Base-by-base conservation (phyloP, 441 rosid species). In the Eutrema salsugineum region DNA sequence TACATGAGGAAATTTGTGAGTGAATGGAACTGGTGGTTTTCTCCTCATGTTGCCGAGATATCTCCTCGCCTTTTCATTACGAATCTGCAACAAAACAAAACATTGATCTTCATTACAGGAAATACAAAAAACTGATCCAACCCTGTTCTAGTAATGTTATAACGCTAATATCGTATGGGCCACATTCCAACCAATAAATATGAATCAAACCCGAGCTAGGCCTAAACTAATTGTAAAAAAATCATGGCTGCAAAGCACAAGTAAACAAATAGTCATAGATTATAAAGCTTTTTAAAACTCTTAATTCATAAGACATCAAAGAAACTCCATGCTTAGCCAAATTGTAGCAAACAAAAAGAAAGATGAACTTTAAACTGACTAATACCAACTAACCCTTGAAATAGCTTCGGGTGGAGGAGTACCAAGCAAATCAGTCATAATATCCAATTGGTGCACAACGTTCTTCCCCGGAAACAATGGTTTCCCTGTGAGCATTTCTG, bases 401-500 rank as follows among this genome's bases (percentile, higher is more conserved):
- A 89, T 84, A 55, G 84, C 78, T 75, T 90, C 97, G 6, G 80
- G 81, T 36, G 98, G 55, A 64, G 98, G 99, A 67, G 94, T 90
- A 80, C 99, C 97, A 70, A 94, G 97, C 84, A 92, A 80, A 90
- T 94, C 97, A 59, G 99, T 94, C 74, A 92, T 90, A 60, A 94
- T 82, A 68, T 94, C 98, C 82, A 94, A 82, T 68, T 92, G 89
- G 77, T 94, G 93, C 63, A 85, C 97, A 63, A 94, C 99, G 67
- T 94, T 89, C 81, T 87, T 96, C 55, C 99, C 98, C 46, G 97
- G 98, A 82, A 96, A 96, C 79, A 96, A 82, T 1, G 98, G 96
- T 80, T 88, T 91, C 71, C 98, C 96, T 0, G 90, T 89, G 51
- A 96, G 83, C 85, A 93, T 80, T 80, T 96, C 98, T 17, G 97